Base-by-base conservation (phyloP, 345 rosid genomes). In the Populus simonii region DNA sequence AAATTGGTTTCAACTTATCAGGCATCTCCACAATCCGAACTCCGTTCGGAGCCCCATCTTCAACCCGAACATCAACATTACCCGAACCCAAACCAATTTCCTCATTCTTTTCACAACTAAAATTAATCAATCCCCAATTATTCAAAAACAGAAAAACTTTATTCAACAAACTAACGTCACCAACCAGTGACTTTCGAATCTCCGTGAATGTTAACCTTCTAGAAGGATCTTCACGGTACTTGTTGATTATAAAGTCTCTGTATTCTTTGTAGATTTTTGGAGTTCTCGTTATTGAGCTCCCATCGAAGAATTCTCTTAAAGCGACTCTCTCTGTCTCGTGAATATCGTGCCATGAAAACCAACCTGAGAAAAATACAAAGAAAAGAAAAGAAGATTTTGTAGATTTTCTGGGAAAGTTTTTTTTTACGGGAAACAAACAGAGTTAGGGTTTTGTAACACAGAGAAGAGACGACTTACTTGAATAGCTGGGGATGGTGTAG, bases 231-330 rank as follows among this genome's bases (percentile, higher is more conserved):
- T 93, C 96, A 62, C 99, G 84, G 86, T 84, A 92, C 85, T 91
- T 93, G 74, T 87, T 95, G 88, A 95, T 93, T 55, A 95, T 90
- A 83, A 96, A 96, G 68, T 96, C 99, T 38, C 98, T 72, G 74
- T 93, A 96, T 31, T 96, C 99, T 74, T 93, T 92, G 92, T 96
- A 96, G 27, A 96, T 88, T 83, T 88, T 93, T 1, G 97, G 97
- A 8, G 97, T 93, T 81, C 97, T 86, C 13, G 97, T 90, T 65
- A 93, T 89, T 22, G 99, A 93, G 83, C 88, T 89, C 67, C 91
- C 92, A 67, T 86, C 93, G 86, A 92, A 96, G 86, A 93, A 93
- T 77, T 93, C 98, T 70, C 80, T 86, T 66, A 96, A 80, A 25
- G 89, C 91, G 41, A 71, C 80, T 81, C 92, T 84, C 85, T 96